These are phyloP conservation scores for Hypoxylon sp. DNA, from an alignment of 2,329 filamentous ascomycete species.

Conservation along the genomic window DNA sequence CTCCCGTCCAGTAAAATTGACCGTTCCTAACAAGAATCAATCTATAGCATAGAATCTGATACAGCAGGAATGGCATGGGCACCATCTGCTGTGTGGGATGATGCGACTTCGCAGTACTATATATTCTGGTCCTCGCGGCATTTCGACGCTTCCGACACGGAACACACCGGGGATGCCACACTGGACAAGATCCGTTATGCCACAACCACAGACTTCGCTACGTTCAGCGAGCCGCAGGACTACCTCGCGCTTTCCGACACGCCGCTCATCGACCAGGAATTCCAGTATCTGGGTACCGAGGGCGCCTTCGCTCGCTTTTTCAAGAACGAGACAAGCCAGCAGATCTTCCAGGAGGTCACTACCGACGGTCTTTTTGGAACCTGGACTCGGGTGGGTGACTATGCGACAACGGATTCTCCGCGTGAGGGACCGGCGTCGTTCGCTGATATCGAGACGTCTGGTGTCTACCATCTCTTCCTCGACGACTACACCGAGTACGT, in stretches of 20 bases:
- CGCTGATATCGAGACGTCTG: conserved; percentile 48
- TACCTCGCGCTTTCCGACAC: conserved; percentile 53
- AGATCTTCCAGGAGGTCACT: conserved; percentile 58
- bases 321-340: conserved; percentile 59
- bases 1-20: neutral
- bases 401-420: conserved; percentile 45
- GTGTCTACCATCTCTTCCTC: conserved; percentile 53
- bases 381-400: conserved; percentile 54
- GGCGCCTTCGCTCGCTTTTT: conserved; percentile 57
- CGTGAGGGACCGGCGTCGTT: conserved; percentile 52
- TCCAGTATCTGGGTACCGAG: conserved; percentile 53
- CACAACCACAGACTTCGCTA: conserved; percentile 59
- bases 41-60: conserved; percentile 44
- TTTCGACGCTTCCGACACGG: conserved; percentile 53
- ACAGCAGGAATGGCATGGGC: conserved; percentile 52
- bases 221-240: conserved; percentile 55
- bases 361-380: conserved; percentile 57
- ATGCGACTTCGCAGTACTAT: conserved; percentile 51
- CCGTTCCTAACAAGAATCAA: neutral
- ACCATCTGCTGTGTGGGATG: conserved; percentile 50
- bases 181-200: conserved; percentile 58
- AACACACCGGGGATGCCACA: conserved; percentile 54
- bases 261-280: conserved; percentile 59
- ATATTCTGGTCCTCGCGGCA: conserved; percentile 59
- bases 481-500: conserved; percentile 56